phyloP scores from a whole-genome alignment of 139 green algal genomes.

The Pleodorina starrii region DNA sequence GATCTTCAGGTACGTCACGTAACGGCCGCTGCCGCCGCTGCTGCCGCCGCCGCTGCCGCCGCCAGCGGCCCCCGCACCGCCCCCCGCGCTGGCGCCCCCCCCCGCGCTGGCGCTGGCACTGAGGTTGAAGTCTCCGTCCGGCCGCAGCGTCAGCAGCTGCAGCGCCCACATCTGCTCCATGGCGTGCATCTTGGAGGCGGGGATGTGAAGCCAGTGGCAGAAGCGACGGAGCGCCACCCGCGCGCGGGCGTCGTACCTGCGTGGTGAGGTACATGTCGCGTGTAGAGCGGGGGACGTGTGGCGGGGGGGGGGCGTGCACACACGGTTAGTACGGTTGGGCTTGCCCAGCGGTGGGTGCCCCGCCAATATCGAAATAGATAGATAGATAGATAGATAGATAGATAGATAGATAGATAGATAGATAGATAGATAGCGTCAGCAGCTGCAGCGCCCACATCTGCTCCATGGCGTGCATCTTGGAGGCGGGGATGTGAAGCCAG shows the following conservation, averaged over 20 bases:
- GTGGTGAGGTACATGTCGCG: no score
- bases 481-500: slow-evolving; percentile 82
- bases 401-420: no score
- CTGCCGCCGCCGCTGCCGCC: neutral
- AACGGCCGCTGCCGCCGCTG: slow-evolving; percentile 16
- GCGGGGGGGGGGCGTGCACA: no score
- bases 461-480: slow-evolving; percentile 74
- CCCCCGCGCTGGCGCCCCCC: neutral
- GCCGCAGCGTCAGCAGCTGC: slow-evolving; percentile 53
- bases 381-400: no score
- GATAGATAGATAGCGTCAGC: no score
- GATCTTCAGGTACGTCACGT: slow-evolving; percentile 74
- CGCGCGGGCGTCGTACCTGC: slow-evolving; percentile 84
- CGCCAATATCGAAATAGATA: no score
- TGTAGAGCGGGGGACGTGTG: no score
- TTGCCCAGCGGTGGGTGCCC: no score
- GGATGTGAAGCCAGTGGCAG: slow-evolving; percentile 82
- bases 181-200: slow-evolving; percentile 70
- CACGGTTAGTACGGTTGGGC: no score
- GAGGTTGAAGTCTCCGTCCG: neutral
- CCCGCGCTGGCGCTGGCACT: neutral
- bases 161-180: slow-evolving; percentile 69
- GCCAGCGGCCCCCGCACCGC: no score
- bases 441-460: slow-evolving; percentile 62
- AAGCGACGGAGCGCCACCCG: slow-evolving; percentile 78